These are phyloP conservation scores for Suhomyces sp. DNA, from an alignment of 805 yeast species.

Conservation along the genomic window DNA sequence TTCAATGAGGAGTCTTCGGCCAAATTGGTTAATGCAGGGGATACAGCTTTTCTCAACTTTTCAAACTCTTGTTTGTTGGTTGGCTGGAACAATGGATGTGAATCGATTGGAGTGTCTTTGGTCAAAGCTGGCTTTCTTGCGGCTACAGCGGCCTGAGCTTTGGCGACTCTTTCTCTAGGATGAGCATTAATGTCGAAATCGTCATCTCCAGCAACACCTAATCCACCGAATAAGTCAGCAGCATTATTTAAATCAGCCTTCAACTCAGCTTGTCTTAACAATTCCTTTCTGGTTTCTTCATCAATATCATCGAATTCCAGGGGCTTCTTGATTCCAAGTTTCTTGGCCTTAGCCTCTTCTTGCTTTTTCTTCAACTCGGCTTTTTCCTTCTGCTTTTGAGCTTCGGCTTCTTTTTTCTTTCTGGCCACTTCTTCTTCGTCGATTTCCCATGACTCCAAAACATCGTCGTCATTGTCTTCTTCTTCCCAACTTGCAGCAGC, in stretches of 20 bases:
- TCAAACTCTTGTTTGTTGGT: constrained; percentile 73
- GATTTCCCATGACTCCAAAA: constrained; percentile 84
- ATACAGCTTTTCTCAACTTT: constrained; percentile 69
- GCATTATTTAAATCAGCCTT: constrained; percentile 89
- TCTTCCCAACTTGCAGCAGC: constrained; percentile 80
- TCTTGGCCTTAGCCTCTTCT: constrained; percentile 48
- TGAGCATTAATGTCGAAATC: constrained; percentile 44
- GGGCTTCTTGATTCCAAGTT: constrained; percentile 40
- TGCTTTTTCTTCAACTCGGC: constrained; percentile 43
- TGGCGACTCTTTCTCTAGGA: constrained; percentile 50
- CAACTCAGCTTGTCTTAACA: constrained; percentile 76
- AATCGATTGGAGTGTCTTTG: constrained; percentile 59
- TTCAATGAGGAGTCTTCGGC: constrained; percentile 60
- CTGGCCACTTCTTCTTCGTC: constrained; percentile 67
- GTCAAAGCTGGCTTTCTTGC: constrained; percentile 38
- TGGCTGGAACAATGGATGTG: constrained; percentile 82
- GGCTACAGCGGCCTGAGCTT: constrained; percentile 41
- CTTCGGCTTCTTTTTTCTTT: constrained; percentile 42
- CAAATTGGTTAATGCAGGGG: constrained; percentile 57
- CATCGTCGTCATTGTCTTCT: constrained; percentile 74
- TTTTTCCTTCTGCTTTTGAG: constrained; percentile 38
- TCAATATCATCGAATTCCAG: constrained; percentile 68
- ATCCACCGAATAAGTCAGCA: constrained; percentile 83
- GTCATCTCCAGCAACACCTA: constrained; percentile 45
- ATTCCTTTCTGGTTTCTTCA: constrained; percentile 67